Evolutionary conservation across 192 early-diverging fungal species (phyloP).

Genomic region (Funneliformis mosseae): DNA sequence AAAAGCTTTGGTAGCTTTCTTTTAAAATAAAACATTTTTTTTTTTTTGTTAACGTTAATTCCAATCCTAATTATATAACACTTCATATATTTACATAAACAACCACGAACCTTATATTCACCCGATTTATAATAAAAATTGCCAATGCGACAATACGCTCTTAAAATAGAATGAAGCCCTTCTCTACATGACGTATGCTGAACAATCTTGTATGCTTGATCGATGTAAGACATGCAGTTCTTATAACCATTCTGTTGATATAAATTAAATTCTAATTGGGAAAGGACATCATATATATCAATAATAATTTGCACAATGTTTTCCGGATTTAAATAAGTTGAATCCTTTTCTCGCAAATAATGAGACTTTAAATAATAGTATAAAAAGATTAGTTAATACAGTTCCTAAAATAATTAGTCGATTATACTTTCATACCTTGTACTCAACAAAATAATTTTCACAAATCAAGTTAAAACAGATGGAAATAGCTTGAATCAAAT

Average conservation of each 20-base stretch:
- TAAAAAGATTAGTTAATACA: background rate
- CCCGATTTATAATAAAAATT: conserved; percentile 40
- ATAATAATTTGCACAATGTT: conserved; percentile 33
- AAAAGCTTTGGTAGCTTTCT: conserved; percentile 2
- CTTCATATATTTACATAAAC: background rate
- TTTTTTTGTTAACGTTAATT: background rate
- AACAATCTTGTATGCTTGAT: conserved; percentile 37
- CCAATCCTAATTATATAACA: background rate
- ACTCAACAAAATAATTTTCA: conserved; percentile 4
- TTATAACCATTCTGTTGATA: conserved; percentile 23
- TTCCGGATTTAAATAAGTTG: conserved; percentile 12
- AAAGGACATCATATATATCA: conserved; percentile 37
- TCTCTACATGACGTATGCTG: conserved; percentile 37
- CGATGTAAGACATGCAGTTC: conserved; percentile 26
- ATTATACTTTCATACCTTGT: conserved; percentile 5
- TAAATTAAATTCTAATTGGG: conserved; percentile 34
- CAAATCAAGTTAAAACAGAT: background rate
- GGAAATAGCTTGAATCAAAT: background rate
- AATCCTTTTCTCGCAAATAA: background rate
- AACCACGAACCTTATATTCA: conserved; percentile 38
- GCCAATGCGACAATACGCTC: conserved; percentile 54
- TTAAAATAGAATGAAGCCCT: conserved; percentile 55
- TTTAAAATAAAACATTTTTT: background rate
- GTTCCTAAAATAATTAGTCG: background rate
- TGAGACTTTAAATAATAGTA: background rate